Evolutionary conservation across 2,329 filamentous ascomycete genomes (phyloP).

Genomic region (Stachybotrys chlorohalonatus): DNA sequence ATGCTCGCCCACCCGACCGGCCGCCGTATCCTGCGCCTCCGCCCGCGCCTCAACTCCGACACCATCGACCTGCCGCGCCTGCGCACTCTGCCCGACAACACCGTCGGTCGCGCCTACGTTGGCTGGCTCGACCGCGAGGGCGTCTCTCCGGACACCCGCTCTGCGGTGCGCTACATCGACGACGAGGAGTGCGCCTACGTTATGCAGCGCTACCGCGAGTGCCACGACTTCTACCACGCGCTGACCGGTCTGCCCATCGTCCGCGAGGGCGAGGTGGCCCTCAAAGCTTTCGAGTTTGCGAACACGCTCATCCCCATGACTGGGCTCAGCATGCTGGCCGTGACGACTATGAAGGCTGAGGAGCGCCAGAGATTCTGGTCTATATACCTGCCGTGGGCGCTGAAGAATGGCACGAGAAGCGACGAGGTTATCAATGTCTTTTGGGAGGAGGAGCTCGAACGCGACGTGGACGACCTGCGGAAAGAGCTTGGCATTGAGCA

Average conservation of each 20-base stretch:
- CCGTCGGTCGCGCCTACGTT: conserved; percentile 74
- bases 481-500: conserved; percentile 72
- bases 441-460: conserved; percentile 91
- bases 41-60: conserved; percentile 78
- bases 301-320: conserved; percentile 96
- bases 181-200: conserved; percentile 95
- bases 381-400: conserved; percentile 83
- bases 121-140: conserved; percentile 90
- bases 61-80: conserved; percentile 58
- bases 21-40: conserved; percentile 81
- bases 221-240: conserved; percentile 96
- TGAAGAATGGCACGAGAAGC: conserved; percentile 67
- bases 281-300: conserved; percentile 95
- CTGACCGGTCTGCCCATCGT: conserved; percentile 84
- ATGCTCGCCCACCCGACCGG: conserved; percentile 84
- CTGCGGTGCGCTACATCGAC: conserved; percentile 80
- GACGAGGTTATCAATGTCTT: conserved; percentile 91
- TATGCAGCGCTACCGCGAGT: conserved; percentile 96
- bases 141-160: conserved; percentile 83
- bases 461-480: conserved; percentile 69
- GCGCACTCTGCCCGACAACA: conserved; percentile 60
- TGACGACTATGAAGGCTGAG: conserved; percentile 74
- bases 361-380: conserved; percentile 68
- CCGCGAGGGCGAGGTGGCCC: conserved; percentile 91
- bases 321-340: conserved; percentile 73